Percentiles rank a stretch among this genome's conserved stretches.
These are phyloP conservation scores for Penicillium coffeae DNA, from an alignment of 495 filamentous ascomycete genomes.

Conservation along the genomic window DNA sequence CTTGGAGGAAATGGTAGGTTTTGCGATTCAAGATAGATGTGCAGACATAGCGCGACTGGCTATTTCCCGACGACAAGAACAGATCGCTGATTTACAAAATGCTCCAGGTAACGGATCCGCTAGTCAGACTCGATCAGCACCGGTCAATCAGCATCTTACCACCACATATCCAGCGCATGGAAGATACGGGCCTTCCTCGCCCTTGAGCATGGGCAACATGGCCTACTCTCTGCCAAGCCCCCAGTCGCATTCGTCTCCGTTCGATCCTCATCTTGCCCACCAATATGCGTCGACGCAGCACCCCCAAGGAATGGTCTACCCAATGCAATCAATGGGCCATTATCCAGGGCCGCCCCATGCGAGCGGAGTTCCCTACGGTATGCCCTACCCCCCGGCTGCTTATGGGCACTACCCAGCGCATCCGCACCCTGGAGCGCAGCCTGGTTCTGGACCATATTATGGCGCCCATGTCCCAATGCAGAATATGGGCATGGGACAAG, in stretches of 20 bases:
- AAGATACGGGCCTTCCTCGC: slow-evolving; percentile 28
- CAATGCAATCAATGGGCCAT: slow-evolving; percentile 31
- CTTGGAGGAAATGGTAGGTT: slow-evolving; percentile 26
- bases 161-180: slow-evolving; percentile 16
- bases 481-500: slow-evolving; percentile 18
- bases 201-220: slow-evolving; percentile 47
- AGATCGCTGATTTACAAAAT: background rate
- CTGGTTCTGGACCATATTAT: slow-evolving; percentile 27
- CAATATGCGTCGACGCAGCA: slow-evolving; percentile 26
- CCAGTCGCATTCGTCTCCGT: slow-evolving; percentile 23
- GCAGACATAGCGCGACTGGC: slow-evolving; percentile 9
- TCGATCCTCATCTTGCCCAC: slow-evolving; percentile 28
- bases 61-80: background rate
- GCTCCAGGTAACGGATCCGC: slow-evolving; percentile 14
- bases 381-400: slow-evolving; percentile 24
- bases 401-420: slow-evolving; percentile 30
- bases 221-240: slow-evolving; percentile 42
- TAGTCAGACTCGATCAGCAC: slow-evolving; percentile 17
- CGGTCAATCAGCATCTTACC: slow-evolving; percentile 21
- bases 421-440: slow-evolving; percentile 23
- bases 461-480: slow-evolving; percentile 16
- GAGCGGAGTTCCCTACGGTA: slow-evolving; percentile 24
- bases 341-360: slow-evolving; percentile 31
- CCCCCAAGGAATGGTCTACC: slow-evolving; percentile 32
- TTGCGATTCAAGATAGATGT: background rate